phyloP scores from a whole-genome alignment of 345 rosid species.

The Mercurialis annua region DNA sequence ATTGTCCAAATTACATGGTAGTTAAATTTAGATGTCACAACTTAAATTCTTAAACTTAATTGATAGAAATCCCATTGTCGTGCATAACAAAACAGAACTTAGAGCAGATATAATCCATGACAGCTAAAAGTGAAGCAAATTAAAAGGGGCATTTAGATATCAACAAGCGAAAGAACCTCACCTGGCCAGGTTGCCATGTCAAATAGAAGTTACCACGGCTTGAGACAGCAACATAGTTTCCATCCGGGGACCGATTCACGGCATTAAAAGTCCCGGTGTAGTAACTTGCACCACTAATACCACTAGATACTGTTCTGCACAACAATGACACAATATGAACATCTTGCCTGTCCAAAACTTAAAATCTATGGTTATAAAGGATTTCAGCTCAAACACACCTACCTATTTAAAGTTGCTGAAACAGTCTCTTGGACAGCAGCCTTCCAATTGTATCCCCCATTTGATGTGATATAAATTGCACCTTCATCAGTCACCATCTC shows the following conservation, averaged over 20 bases:
- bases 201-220: conserved; percentile 96
- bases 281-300: conserved; percentile 98
- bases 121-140: not conserved
- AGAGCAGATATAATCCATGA: not conserved
- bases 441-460: conserved; percentile 87
- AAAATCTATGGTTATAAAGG: not conserved
- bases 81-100: not conserved
- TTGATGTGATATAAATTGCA: conserved; percentile 87
- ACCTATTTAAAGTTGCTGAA: conserved; percentile 96
- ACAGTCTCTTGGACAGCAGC: conserved; percentile 95
- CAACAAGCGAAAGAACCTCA: conserved; percentile 19
- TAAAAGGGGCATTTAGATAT: not conserved
- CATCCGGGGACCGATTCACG: conserved; percentile 90
- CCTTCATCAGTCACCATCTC: conserved; percentile 98
- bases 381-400: conserved; percentile 10
- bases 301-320: conserved; percentile 95
- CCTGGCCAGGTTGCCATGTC: conserved; percentile 99
- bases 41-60: not conserved
- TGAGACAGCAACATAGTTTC: conserved; percentile 91
- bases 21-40: not conserved
- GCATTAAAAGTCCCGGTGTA: conserved; percentile 92
- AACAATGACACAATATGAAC: conserved; percentile 37
- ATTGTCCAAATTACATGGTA: not conserved
- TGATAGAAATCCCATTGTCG: not conserved
- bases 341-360: conserved; percentile 7